Conservation (phyloP, 2,329 filamentous ascomycete genomes). For the Penicillium nordicum region DNA sequence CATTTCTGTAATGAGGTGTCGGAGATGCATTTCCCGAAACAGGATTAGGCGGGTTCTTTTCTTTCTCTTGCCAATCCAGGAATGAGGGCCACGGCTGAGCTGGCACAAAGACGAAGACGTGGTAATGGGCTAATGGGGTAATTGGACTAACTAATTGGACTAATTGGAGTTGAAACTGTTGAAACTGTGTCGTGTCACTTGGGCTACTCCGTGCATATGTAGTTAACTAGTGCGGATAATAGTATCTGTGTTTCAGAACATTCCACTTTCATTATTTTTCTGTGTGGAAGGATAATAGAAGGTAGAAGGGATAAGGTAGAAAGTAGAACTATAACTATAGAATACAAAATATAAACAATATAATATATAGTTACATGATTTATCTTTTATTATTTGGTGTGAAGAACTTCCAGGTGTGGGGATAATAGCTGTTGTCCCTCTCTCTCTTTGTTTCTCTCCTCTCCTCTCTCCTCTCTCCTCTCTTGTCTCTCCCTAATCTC, state of each 20-base stretch:
- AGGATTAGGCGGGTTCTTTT: slow-evolving; percentile 2
- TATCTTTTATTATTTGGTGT: not conserved
- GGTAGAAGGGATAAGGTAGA: no score
- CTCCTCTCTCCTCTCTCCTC: no score
- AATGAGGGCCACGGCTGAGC: not conserved
- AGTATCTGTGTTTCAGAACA: slow-evolving; percentile 1
- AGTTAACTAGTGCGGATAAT: not conserved
- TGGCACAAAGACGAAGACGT: not conserved
- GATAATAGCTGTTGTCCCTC: not conserved
- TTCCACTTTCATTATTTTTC: no score
- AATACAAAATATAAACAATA: not conserved
- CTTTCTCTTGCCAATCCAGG: not conserved
- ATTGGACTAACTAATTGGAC: not conserved
- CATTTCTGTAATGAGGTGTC: not conserved
- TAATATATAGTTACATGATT: not conserved
- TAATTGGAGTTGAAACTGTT: not conserved
- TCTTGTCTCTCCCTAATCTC: not conserved
- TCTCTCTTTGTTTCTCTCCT: not conserved
- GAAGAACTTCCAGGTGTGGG: not conserved
- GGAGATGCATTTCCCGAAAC: slow-evolving; percentile 17
- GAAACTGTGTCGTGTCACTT: not conserved
- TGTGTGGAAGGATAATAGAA: no score
- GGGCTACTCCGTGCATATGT: no score
- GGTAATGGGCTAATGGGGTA: not conserved
- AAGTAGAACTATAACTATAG: no score